Percentiles rank a stretch among this genome's conserved stretches.
phyloP scores from a whole-genome alignment of 345 rosid species.

The Garcia nutans region DNA sequence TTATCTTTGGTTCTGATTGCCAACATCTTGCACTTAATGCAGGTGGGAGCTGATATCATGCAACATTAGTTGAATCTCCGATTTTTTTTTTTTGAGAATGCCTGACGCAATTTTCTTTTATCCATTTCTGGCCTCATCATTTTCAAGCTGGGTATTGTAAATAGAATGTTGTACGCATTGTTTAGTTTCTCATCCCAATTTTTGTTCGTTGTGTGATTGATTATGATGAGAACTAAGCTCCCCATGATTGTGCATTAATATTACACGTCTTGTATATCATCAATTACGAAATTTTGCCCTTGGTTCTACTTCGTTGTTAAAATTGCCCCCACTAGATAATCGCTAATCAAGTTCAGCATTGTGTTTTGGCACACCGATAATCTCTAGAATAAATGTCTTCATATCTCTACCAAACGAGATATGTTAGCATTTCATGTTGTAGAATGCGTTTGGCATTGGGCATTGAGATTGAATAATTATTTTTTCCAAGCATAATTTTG shows the following conservation, averaged over 20 bases:
- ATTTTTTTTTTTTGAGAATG: neutral
- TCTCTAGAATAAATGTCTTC: neutral
- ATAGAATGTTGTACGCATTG: slow-evolving; percentile 17
- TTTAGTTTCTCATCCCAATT: slow-evolving; percentile 20
- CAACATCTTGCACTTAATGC: slow-evolving; percentile 19
- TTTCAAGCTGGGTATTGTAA: slow-evolving; percentile 28
- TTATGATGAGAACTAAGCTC: slow-evolving; percentile 19
- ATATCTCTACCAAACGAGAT: neutral
- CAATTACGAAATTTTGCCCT: slow-evolving; percentile 5
- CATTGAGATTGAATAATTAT: too few relatives aligned
- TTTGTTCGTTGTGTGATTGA: slow-evolving; percentile 9
- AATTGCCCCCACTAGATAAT: neutral
- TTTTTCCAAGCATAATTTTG: too few relatives aligned
- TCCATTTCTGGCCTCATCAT: slow-evolving; percentile 9
- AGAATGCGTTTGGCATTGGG: too few relatives aligned
- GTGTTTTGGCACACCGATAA: neutral
- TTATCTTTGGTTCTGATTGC: slow-evolving; percentile 6
- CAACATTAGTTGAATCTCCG: neutral
- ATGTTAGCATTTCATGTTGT: neutral
- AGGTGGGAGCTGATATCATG: slow-evolving; percentile 41
- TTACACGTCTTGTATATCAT: slow-evolving; percentile 13
- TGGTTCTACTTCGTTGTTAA: neutral
- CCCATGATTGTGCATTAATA: slow-evolving; percentile 14
- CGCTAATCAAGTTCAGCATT: neutral
- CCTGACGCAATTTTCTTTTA: neutral